Percentiles rank a stretch among this genome's conserved stretches.
Conservation (phyloP, 2,329 filamentous ascomycete species). For the Aspergillus caelatus region DNA sequence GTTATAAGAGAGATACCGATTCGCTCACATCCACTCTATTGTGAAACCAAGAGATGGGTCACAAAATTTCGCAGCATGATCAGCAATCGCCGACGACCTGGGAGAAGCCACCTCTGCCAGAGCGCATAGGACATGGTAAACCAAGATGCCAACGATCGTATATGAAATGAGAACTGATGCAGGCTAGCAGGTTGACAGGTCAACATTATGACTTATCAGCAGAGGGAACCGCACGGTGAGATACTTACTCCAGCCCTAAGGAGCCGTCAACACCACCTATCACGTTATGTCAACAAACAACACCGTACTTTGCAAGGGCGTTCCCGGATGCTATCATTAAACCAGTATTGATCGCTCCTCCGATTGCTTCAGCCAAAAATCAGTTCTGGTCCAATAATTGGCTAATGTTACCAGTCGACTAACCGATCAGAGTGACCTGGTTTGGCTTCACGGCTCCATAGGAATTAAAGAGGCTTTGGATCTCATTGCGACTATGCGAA, state of each 20-base stretch:
- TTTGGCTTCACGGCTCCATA: conserved; percentile 10
- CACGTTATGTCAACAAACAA: background rate
- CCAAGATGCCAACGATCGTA: conserved; percentile 55
- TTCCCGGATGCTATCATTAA: conserved; percentile 45
- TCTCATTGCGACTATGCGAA: background rate
- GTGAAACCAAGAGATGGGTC: conserved; percentile 81
- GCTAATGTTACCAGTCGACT: conserved; percentile 15
- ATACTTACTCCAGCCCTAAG: conserved; percentile 41
- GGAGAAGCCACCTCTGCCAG: conserved; percentile 84
- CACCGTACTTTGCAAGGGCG: conserved; percentile 38
- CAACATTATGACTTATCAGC: background rate
- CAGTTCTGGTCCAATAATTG: conserved; percentile 3
- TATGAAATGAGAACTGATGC: conserved; percentile 50
- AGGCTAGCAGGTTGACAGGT: conserved; percentile 30
- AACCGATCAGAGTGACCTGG: conserved; percentile 16
- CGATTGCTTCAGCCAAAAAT: conserved; percentile 34
- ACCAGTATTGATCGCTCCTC: conserved; percentile 47
- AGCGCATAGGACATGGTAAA: conserved; percentile 79
- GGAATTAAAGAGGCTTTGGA: background rate
- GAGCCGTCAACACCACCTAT: background rate
- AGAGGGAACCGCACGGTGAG: background rate
- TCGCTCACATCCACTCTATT: conserved; percentile 67
- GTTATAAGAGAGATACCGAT: conserved; percentile 9
- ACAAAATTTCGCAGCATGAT: conserved; percentile 77
- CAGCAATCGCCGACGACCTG: conserved; percentile 75